Evolutionary conservation across 2,329 filamentous ascomycete genomes (phyloP).

Genomic region (Colletotrichum cordylinicola): DNA sequence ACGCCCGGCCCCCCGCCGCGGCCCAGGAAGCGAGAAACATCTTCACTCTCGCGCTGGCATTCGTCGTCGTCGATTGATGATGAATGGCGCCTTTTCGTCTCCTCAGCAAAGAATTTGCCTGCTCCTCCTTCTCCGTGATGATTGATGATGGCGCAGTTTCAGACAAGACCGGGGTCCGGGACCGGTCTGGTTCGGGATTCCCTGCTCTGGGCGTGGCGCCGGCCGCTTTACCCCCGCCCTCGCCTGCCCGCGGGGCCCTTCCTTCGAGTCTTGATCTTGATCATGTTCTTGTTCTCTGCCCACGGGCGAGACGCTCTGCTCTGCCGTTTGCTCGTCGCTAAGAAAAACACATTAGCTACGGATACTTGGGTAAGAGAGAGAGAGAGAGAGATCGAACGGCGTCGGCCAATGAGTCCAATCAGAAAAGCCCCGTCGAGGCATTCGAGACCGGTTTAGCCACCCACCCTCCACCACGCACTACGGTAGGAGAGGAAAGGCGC

Average conservation of each 20-base stretch:
- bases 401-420: not conserved
- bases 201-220: not conserved
- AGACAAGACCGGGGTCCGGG: conserved; percentile 7
- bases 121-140: conserved; percentile 3
- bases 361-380: not conserved
- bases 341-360: not conserved
- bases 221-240: not conserved
- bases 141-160: conserved; percentile 22
- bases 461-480: not conserved
- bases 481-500: not conserved
- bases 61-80: not conserved
- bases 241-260: not conserved
- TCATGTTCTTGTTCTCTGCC: not conserved
- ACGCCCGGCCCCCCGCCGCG: not conserved
- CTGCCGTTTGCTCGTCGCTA: not conserved
- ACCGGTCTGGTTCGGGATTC: not conserved
- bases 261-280: not conserved
- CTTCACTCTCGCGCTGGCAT: not conserved
- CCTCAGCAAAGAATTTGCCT: not conserved
- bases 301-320: not conserved
- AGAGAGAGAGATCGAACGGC: not conserved
- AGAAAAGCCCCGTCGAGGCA: not conserved
- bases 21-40: not conserved
- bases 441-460: not conserved
- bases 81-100: not conserved